A percentile compares a stretch with the other conserved stretches of the same genome.
These are phyloP conservation scores for Brassica carinata DNA, from an alignment of 345 rosid genomes.

Conservation along the genomic window DNA sequence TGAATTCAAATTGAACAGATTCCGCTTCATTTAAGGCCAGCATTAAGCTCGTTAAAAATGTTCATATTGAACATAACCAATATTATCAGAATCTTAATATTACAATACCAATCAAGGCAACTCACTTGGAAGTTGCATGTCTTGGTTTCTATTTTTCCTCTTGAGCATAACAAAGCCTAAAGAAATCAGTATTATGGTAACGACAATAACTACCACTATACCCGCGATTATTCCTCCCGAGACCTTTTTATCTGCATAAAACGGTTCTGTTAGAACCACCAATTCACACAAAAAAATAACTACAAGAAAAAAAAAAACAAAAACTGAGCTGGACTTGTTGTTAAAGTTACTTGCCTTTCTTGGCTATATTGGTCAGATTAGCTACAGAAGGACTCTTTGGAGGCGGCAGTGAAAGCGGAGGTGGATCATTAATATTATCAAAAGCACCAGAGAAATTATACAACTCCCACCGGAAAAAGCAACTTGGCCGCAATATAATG, in stretches of 20 bases:
- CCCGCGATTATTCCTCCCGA: not conserved
- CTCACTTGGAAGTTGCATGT: slow-evolving; percentile 25
- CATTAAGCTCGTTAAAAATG: slow-evolving; percentile 21
- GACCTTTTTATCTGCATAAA: not conserved
- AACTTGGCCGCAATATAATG: slow-evolving; percentile 31
- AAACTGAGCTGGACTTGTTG: not conserved
- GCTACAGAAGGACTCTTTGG: not conserved
- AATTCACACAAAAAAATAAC: not conserved
- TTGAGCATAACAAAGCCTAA: slow-evolving; percentile 9
- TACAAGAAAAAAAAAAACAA: not conserved
- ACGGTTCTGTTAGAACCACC: not conserved
- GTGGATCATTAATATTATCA: not conserved
- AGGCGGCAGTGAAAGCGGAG: not conserved
- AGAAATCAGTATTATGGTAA: slow-evolving; percentile 18
- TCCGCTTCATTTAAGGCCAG: slow-evolving; percentile 40
- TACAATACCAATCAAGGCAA: not conserved
- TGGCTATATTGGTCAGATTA: not conserved
- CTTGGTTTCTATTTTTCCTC: slow-evolving; percentile 15
- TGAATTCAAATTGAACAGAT: slow-evolving; percentile 50
- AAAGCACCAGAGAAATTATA: slow-evolving; percentile 30
- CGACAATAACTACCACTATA: slow-evolving; percentile 5
- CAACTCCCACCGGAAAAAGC: slow-evolving; percentile 42
- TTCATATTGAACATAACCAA: not conserved
- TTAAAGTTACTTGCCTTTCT: not conserved
- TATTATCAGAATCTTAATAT: not conserved